A percentile compares a stretch with the other conserved stretches of the same genome.
These are phyloP conservation scores for Zygoascus biomembranicola DNA, from an alignment of 805 yeast species.

Conservation along the genomic window DNA sequence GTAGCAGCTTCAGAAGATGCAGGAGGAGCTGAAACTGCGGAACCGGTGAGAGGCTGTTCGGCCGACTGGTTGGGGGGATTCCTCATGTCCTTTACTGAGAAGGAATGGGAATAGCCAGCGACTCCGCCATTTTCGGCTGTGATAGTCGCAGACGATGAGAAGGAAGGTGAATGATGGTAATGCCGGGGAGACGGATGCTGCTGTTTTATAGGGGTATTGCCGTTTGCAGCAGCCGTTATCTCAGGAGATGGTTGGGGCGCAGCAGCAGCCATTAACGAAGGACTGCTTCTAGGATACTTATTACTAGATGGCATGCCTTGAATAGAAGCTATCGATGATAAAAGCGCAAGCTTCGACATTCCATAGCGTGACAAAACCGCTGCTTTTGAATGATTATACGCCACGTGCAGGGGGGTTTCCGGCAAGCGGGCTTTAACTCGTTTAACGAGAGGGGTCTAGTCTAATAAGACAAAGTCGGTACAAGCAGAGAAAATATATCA, in stretches of 20 bases:
- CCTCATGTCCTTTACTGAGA: not conserved
- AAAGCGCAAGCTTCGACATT: constrained; percentile 16
- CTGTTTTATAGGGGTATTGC: not conserved
- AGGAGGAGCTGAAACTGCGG: not conserved
- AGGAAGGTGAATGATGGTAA: not conserved
- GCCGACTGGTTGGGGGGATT: not conserved
- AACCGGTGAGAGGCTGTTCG: not conserved
- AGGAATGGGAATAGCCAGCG: not conserved
- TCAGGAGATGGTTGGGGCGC: constrained; percentile 70
- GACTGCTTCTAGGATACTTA: not conserved
- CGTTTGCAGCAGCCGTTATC: constrained; percentile 30
- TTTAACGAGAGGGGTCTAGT: too few relatives aligned
- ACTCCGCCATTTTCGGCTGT: not conserved
- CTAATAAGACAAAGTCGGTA: too few relatives aligned
- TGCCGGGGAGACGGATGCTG: not conserved
- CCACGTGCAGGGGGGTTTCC: too few relatives aligned
- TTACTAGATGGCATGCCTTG: not conserved
- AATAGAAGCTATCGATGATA: constrained; percentile 15
- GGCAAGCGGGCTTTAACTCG: too few relatives aligned
- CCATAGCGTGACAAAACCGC: not conserved
- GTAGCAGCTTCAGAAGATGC: not conserved
- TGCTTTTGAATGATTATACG: not conserved
- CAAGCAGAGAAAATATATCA: too few relatives aligned
- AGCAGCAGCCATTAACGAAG: constrained; percentile 46
- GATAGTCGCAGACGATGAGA: not conserved